Evolutionary conservation across 768 basidiomycete species (phyloP).

Genomic region (Albatrellus ellisii): DNA sequence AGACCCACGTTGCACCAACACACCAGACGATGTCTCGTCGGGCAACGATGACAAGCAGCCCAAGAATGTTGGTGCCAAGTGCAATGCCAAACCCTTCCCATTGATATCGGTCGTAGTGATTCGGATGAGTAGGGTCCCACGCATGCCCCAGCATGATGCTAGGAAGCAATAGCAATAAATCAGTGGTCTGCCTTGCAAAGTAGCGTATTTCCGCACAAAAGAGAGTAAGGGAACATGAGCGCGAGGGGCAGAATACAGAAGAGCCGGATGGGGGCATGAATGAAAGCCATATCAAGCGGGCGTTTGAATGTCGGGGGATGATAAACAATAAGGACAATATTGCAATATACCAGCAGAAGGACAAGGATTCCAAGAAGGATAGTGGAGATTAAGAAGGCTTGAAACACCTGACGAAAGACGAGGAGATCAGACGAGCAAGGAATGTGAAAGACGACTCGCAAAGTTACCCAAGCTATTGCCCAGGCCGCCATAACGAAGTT

Average conservation of each 20-base stretch:
- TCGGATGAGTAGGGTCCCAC: constrained; percentile 37
- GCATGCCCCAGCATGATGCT: constrained; percentile 62
- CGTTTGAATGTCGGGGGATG: constrained; percentile 41
- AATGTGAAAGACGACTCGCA: too few relatives aligned
- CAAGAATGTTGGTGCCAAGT: constrained; percentile 40
- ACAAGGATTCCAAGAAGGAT: constrained; percentile 60
- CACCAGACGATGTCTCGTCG: constrained; percentile 66
- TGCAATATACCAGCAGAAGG: constrained; percentile 64
- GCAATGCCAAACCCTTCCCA: constrained; percentile 68
- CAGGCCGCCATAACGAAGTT: constrained; percentile 76
- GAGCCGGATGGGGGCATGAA: constrained; percentile 79
- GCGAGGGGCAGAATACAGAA: constrained; percentile 39
- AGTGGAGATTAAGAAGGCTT: constrained; percentile 67
- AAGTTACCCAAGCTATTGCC: constrained; percentile 62
- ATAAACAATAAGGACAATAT: constrained; percentile 64
- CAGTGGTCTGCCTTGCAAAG: background rate
- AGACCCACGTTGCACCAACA: constrained; percentile 62
- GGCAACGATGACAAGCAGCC: constrained; percentile 37
- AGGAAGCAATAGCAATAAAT: background rate
- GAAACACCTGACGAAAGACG: constrained; percentile 35
- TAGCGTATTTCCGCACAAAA: constrained; percentile 30
- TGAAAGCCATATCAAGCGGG: constrained; percentile 69
- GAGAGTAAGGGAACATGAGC: constrained; percentile 47
- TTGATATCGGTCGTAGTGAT: constrained; percentile 44
- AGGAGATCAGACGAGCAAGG: background rate